A percentile compares a stretch with the other conserved stretches of the same genome.
Evolutionary conservation across 257 asterid species (phyloP).

Genomic region (Eucommia ulmoides): DNA sequence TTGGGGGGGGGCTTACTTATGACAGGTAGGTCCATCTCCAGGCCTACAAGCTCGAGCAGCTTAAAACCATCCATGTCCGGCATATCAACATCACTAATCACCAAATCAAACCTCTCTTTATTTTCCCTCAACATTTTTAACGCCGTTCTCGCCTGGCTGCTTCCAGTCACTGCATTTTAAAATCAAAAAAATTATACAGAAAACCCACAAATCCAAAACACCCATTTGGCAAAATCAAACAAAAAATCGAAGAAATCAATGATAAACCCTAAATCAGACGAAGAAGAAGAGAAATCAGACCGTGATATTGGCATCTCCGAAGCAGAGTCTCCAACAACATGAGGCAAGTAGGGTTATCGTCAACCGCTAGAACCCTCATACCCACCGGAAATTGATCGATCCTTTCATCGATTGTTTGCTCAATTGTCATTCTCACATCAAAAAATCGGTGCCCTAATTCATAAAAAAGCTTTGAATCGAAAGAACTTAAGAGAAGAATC

Average conservation of each 20-base stretch:
- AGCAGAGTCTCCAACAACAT: constrained; percentile 62
- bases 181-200: not conserved
- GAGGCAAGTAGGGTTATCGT: constrained; percentile 68
- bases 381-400: constrained; percentile 58
- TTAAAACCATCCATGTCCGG: constrained; percentile 92
- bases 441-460: too few species aligned
- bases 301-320: constrained; percentile 65
- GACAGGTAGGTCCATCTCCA: constrained; percentile 82
- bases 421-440: constrained; percentile 73
- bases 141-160: constrained; percentile 56
- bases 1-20: constrained; percentile 74
- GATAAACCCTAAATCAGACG: constrained; percentile 1
- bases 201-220: not conserved
- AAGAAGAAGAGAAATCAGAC: constrained; percentile 19
- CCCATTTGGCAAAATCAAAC: constrained; percentile 5
- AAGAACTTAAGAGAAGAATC: too few species aligned
- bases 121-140: constrained; percentile 62
- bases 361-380: constrained; percentile 87
- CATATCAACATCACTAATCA: constrained; percentile 83
- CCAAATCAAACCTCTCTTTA: constrained; percentile 57
- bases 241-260: constrained; percentile 2
- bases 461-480: too few species aligned
- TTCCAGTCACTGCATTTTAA: constrained; percentile 41
- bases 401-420: constrained; percentile 25
- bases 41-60: constrained; percentile 82